These are phyloP conservation scores for Paxillus ammoniavirescens DNA, from an alignment of 768 basidiomycete species.

Conservation along the genomic window DNA sequence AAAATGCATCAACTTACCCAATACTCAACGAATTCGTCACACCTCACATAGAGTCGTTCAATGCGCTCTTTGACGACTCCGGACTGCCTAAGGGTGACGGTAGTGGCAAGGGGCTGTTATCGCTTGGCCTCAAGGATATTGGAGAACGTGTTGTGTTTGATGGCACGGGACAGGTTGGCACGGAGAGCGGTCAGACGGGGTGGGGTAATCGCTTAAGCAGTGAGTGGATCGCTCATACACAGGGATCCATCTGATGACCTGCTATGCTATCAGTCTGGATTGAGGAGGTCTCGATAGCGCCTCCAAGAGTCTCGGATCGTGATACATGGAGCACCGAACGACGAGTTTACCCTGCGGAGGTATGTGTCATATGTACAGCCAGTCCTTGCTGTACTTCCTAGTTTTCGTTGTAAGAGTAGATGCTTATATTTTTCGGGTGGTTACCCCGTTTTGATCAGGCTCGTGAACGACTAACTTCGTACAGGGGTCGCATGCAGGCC, in stretches of 20 bases:
- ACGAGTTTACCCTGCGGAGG: conserved; percentile 87
- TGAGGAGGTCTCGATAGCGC: conserved; percentile 76
- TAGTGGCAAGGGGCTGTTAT: conserved; percentile 77
- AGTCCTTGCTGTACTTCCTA: background rate
- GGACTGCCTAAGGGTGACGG: conserved; percentile 73
- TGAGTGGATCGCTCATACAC: conserved; percentile 41
- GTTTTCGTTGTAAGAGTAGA: background rate
- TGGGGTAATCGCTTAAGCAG: conserved; percentile 87
- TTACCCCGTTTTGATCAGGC: conserved; percentile 50
- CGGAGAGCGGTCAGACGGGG: conserved; percentile 50
- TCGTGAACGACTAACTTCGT: conserved; percentile 89
- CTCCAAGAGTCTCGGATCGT: conserved; percentile 85
- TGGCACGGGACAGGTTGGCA: conserved; percentile 52
- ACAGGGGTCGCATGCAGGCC: conserved; percentile 85
- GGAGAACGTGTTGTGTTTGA: conserved; percentile 94
- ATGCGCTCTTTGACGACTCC: conserved; percentile 92
- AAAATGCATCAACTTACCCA: conserved; percentile 64
- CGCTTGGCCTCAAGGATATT: conserved; percentile 78
- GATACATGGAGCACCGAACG: conserved; percentile 73
- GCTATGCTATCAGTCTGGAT: conserved; percentile 73
- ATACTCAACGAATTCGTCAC: conserved; percentile 90
- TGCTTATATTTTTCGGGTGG: background rate
- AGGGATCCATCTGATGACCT: conserved; percentile 6
- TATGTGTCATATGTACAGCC: conserved; percentile 29
- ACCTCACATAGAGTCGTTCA: conserved; percentile 96